Conservation (phyloP, 164 flowering plant species). For the Litsea cubeba region DNA sequence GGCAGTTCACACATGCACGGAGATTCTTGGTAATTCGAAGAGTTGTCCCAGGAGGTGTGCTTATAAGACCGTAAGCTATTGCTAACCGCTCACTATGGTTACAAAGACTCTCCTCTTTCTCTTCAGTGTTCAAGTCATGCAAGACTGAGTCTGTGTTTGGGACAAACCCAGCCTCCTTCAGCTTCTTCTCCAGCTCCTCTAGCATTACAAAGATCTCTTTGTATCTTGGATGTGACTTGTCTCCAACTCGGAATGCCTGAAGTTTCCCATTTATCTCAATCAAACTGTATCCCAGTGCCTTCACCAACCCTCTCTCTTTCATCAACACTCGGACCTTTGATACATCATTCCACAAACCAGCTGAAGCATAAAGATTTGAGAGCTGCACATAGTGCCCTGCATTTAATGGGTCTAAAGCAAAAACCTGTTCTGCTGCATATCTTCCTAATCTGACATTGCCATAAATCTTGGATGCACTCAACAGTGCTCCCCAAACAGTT, state of each 20-base stretch:
- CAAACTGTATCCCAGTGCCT: constrained; percentile 27
- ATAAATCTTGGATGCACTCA: constrained; percentile 26
- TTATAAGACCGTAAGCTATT: constrained; percentile 30
- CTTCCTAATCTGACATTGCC: constrained; percentile 25
- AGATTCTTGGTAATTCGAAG: constrained; percentile 31
- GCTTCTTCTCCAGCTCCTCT: constrained; percentile 23
- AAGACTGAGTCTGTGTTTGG: constrained; percentile 25
- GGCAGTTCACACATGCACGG: constrained; percentile 34
- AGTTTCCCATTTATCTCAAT: constrained; percentile 31
- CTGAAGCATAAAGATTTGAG: constrained; percentile 35
- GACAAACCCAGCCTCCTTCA: constrained; percentile 26
- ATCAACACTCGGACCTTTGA: constrained; percentile 23
- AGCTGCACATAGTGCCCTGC: constrained; percentile 36
- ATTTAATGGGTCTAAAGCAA: constrained; percentile 26
- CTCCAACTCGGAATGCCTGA: constrained; percentile 31
- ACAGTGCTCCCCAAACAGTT: constrained; percentile 31
- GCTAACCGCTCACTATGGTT: constrained; percentile 33
- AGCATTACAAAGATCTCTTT: constrained; percentile 23
- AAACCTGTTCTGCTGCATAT: constrained; percentile 25
- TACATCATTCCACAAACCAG: constrained; percentile 25
- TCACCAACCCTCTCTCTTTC: constrained; percentile 27
- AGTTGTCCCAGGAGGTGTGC: constrained; percentile 27
- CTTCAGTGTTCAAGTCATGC: constrained; percentile 28
- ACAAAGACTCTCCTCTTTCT: constrained; percentile 28
- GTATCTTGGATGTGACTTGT: constrained; percentile 32